Evolutionary conservation across 768 basidiomycete species (phyloP), one percentile per base, ranked within the genome.

Genomic region (Amanita inopinata): DNA sequence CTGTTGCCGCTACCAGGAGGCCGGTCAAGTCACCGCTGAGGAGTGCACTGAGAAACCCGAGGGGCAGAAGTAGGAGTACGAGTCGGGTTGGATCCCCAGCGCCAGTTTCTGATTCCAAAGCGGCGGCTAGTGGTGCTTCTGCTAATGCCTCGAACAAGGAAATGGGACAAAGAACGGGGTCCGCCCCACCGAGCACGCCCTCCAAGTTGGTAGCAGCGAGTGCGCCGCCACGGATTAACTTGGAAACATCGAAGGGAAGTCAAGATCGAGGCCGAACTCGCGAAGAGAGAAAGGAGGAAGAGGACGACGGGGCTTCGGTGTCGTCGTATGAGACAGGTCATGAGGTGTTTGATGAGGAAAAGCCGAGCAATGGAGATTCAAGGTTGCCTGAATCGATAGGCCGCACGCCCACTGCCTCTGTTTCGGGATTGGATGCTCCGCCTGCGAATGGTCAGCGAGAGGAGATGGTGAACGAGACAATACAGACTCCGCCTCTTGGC

Each of bases 261-360:
- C 47, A 23, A 17, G 33, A n/a, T 14, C 30, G 20, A 47, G 43
- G 24, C 45, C 36, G 33, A 33, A n/a, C n/a, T n/a, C n/a, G n/a
- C 23, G 24, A 44, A 39, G 46, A 31, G 14, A 38, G 11, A 5
- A 22, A 37, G 9, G 38, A 33, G 6, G 50, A 38, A 5, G 46
- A 38, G 18, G 67, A 62, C 33, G 73, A 72, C 48, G 62, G 51
- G 7, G 66, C 64, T 2, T 78, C 76, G 5, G 63, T 75, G 3
- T 77, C 74, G 15, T 79, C 80, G 33, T 84, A 81, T 47, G 80
- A 75, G 52, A 83, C 83, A 0, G 80, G 69, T 3, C 66, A 68
- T 34, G 83, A 84, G 54, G 62, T 56, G 20, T 63, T 76, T 33
- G 62, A 68, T 19, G 64, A 63, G 5, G 63, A 60, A 9, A 58